phyloP scores from a whole-genome alignment of 768 basidiomycete species.

The Kwoniella sp. region DNA sequence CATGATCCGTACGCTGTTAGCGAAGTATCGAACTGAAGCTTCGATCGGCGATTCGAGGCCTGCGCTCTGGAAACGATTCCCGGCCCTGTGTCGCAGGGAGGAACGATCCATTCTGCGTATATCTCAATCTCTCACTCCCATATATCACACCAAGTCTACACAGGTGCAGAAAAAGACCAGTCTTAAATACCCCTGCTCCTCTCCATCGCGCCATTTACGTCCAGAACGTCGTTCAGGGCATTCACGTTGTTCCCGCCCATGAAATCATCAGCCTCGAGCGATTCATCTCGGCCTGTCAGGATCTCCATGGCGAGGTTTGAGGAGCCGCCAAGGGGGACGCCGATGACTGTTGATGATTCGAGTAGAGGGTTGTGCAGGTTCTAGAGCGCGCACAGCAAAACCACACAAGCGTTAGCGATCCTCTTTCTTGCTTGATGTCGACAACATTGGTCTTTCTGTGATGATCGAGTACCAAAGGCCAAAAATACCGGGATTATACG shows the following conservation, averaged over 20 bases:
- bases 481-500: neutral
- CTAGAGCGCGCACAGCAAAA: constrained; percentile 23
- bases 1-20: too few relatives aligned
- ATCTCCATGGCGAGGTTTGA: constrained; percentile 89
- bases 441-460: too few relatives aligned
- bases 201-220: constrained; percentile 46
- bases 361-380: constrained; percentile 52
- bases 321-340: constrained; percentile 48
- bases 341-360: constrained; percentile 31
- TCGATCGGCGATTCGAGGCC: too few relatives aligned
- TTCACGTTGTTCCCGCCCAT: constrained; percentile 66
- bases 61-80: too few relatives aligned
- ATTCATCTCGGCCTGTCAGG: constrained; percentile 88
- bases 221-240: constrained; percentile 35
- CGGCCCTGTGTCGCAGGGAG: too few relatives aligned
- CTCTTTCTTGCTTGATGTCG: too few relatives aligned
- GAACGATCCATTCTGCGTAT: too few relatives aligned
- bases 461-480: neutral
- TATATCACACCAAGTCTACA: too few relatives aligned
- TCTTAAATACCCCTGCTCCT: constrained; percentile 43
- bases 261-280: constrained; percentile 74
- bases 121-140: too few relatives aligned
- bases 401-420: neutral
- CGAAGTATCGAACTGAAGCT: too few relatives aligned
- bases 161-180: too few relatives aligned